Conservation (phyloP, 164 flowering plant species). For the Berberis thunbergii region DNA sequence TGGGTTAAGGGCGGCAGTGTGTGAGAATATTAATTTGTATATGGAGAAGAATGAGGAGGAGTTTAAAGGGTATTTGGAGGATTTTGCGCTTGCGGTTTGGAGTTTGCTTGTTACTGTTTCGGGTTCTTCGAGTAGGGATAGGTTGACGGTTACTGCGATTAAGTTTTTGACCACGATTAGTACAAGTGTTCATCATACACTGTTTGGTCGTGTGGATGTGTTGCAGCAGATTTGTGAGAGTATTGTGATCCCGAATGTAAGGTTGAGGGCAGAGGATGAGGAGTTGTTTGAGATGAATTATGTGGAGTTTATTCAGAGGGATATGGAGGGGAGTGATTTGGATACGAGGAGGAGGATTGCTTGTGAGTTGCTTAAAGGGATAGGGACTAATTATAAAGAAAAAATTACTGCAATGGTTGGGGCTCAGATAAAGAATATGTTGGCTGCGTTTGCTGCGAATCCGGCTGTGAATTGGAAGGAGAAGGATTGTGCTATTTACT, state of each 20-base stretch:
- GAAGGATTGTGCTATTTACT: conserved; percentile 92
- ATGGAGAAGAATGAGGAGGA: conserved; percentile 92
- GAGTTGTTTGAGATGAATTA: conserved; percentile 89
- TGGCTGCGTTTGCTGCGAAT: conserved; percentile 48
- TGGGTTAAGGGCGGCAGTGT: conserved; percentile 72
- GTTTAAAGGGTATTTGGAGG: conserved; percentile 56
- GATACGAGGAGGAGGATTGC: conserved; percentile 95
- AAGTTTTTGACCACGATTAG: conserved; percentile 82
- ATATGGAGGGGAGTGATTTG: conserved; percentile 91
- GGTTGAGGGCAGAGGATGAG: conserved; percentile 86
- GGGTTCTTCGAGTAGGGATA: conserved; percentile 46
- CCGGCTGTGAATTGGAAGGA: conserved; percentile 81
- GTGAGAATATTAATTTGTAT: conserved; percentile 84
- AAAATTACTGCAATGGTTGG: conserved; percentile 57
- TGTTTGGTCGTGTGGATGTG: conserved; percentile 51
- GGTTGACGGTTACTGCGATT: conserved; percentile 64
- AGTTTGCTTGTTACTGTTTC: conserved; percentile 55
- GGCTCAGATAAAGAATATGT: conserved; percentile 48
- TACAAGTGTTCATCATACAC: conserved; percentile 63
- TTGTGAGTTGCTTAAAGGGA: conserved; percentile 90
- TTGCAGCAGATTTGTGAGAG: conserved; percentile 62
- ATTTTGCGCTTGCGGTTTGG: conserved; percentile 71
- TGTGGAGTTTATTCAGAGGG: conserved; percentile 84
- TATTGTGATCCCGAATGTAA: conserved; percentile 84
- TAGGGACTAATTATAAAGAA: conserved; percentile 60